Conservation (phyloP, 495 filamentous ascomycete species). For the Cairneyella variabilis region DNA sequence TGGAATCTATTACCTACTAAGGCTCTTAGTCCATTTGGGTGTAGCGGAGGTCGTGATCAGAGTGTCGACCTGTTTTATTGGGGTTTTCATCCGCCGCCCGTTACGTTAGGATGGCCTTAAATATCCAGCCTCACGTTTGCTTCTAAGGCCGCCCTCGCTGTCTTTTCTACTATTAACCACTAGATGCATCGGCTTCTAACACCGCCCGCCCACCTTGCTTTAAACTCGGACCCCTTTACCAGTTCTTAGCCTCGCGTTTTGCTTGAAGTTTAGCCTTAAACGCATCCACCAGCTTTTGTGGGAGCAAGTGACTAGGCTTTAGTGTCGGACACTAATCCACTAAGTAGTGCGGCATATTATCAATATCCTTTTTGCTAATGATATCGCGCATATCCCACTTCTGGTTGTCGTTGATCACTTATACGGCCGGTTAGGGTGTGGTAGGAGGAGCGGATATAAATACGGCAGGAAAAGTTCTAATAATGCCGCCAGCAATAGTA, state of each 20-base stretch:
- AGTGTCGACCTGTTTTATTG: background rate
- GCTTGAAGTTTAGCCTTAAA: slow-evolving; percentile 14
- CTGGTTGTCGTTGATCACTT: slow-evolving; percentile 2
- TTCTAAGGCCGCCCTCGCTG: slow-evolving; percentile 5
- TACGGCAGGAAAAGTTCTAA: no score
- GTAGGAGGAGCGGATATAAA: no score
- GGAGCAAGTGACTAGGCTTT: slow-evolving; percentile 11
- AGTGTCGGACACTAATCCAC: slow-evolving; percentile 15
- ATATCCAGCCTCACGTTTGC: background rate
- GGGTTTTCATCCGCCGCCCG: no score
- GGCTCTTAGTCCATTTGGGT: background rate
- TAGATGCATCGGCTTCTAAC: background rate
- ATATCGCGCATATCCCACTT: slow-evolving; percentile 15
- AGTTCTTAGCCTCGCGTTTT: slow-evolving; percentile 1
- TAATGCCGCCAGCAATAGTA: no score
- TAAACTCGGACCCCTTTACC: background rate
- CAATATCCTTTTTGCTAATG: slow-evolving; percentile 15
- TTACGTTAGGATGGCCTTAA: no score
- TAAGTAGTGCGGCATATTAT: slow-evolving; percentile 19
- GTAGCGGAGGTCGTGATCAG: background rate
- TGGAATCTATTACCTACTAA: background rate
- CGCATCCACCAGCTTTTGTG: slow-evolving; percentile 21
- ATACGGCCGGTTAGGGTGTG: no score
- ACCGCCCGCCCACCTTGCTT: background rate
- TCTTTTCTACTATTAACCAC: slow-evolving; percentile 5